Base-by-base conservation (phyloP, 352 stramenopile genomes). In the Phytopythium aichiense region DNA sequence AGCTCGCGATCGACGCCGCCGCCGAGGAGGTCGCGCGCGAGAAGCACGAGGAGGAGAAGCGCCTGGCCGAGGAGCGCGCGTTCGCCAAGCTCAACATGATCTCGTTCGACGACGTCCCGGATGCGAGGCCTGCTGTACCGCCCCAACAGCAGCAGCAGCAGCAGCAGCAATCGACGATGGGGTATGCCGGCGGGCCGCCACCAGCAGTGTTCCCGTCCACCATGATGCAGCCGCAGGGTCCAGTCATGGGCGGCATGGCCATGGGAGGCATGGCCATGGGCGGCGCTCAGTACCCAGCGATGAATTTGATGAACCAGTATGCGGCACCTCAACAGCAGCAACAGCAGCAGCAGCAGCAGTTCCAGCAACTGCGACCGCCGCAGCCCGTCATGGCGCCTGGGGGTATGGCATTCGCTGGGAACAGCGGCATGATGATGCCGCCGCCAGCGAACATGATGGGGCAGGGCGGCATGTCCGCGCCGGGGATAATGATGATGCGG, bases 21-120 rank as follows among this genome's bases (percentile, higher is more conserved):
- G 57, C 69, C 25, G 66, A 81, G 18, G 69, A 81, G 31, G 31
- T 71, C 12, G 72, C 65, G 9, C 67, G 68, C 18, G 72, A 85
- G 59, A 73, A 74, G 43, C 72, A 77, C 15, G 71, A 89, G 38
- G 81, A 90, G 46, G 79, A 91, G 57, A 72, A 70, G 31, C 71
- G 68, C 12, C 38, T 76, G 22, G 65, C 79, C 28, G 78, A 90
- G 37, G 77, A 89, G 42, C 69, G 76, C 2, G 72, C 75, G 38
- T 93, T 91, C 63, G 78, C 77, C 31, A 79, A 81, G 46, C 66
- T 89, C 61, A 84, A 93, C 62, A 91, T 93, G 81, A 93, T 93
- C 52, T 87, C 79, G 23, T 91, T 91, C 43, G 81, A 89, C 50
- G 74, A 89, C 16, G 56, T 69, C 9, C 55, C 69, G n/a, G 50